These are phyloP conservation scores for Citrullus amarus DNA, from an alignment of 306 rosid species.

Conservation along the genomic window DNA sequence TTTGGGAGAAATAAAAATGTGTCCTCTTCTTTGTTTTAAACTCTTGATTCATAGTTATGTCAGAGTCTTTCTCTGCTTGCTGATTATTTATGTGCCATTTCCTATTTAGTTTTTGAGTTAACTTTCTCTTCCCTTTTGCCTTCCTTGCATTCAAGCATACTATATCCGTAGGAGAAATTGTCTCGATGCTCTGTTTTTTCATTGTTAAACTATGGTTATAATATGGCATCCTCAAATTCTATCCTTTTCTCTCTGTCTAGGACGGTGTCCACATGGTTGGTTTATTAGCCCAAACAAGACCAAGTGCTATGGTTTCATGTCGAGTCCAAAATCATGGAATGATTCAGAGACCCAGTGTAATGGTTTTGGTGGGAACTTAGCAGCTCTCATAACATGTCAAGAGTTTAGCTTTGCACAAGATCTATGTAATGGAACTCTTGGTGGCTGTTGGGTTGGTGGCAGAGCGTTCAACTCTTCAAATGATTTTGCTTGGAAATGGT, in stretches of 20 bases:
- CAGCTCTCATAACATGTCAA: constrained; percentile 36
- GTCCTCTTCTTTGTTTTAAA: neutral
- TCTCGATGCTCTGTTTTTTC: neutral
- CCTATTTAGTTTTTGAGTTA: neutral
- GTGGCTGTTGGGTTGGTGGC: constrained; percentile 90
- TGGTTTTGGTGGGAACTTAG: constrained; percentile 59
- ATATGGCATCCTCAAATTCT: constrained; percentile 7
- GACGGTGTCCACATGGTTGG: constrained; percentile 66
- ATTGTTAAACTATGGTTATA: neutral
- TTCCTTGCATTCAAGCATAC: constrained; percentile 1
- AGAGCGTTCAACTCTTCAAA: constrained; percentile 35
- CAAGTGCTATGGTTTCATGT: constrained; percentile 49
- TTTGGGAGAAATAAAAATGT: neutral
- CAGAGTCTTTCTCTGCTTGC: neutral
- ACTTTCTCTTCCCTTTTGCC: neutral
- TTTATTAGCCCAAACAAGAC: constrained; percentile 34
- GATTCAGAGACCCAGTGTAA: constrained; percentile 64
- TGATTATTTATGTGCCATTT: neutral
- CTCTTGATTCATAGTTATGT: neutral
- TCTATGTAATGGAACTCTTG: constrained; percentile 30
- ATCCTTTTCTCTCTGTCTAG: constrained; percentile 28
- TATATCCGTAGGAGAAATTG: neutral
- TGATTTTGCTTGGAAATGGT: constrained; percentile 64
- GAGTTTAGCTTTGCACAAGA: constrained; percentile 47
- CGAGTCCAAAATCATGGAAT: constrained; percentile 51